A percentile compares a stretch with the other conserved stretches of the same genome.
These are phyloP conservation scores for Lobulomyces angularis DNA, from an alignment of 192 early-diverging fungal genomes.

Conservation along the genomic window DNA sequence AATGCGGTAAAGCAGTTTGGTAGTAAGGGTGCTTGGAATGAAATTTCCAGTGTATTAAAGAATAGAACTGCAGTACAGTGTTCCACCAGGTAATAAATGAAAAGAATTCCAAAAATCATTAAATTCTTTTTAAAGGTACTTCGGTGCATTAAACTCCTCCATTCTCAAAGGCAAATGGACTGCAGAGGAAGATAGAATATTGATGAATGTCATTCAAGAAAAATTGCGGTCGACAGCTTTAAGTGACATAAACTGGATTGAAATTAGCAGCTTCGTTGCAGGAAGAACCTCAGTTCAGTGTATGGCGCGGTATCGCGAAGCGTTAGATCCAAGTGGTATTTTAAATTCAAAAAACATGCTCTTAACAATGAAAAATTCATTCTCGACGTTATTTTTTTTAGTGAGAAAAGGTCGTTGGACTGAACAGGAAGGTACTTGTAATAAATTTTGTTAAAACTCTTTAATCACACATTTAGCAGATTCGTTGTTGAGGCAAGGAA, in stretches of 20 bases:
- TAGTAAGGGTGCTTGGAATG: conserved; percentile 6
- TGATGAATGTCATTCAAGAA: conserved; percentile 13
- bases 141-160: conserved; percentile 15
- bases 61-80: not conserved
- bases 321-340: conserved; percentile 54
- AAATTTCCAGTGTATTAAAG: not conserved
- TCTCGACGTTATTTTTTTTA: not conserved
- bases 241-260: conserved; percentile 59
- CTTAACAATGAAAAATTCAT: too few relatives aligned
- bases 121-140: conserved; percentile 19
- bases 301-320: conserved; percentile 80
- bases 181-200: conserved; percentile 14
- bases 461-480: too few relatives aligned
- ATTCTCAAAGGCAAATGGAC: conserved; percentile 27
- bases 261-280: conserved; percentile 60
- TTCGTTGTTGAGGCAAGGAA: conserved; percentile 51
- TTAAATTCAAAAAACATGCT: not conserved
- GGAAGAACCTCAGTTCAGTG: conserved; percentile 83
- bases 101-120: conserved; percentile 16
- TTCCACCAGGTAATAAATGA: conserved; percentile 16
- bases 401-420: conserved; percentile 26
- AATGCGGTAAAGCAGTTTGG: conserved; percentile 52
- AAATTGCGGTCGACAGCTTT: not conserved
- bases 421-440: conserved; percentile 22
- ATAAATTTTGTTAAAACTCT: too few relatives aligned